Evolutionary conservation across 2,329 filamentous ascomycete genomes (phyloP), one percentile per base, ranked within the genome.

Genomic region (Stagonosporopsis cucurbitacearum): DNA sequence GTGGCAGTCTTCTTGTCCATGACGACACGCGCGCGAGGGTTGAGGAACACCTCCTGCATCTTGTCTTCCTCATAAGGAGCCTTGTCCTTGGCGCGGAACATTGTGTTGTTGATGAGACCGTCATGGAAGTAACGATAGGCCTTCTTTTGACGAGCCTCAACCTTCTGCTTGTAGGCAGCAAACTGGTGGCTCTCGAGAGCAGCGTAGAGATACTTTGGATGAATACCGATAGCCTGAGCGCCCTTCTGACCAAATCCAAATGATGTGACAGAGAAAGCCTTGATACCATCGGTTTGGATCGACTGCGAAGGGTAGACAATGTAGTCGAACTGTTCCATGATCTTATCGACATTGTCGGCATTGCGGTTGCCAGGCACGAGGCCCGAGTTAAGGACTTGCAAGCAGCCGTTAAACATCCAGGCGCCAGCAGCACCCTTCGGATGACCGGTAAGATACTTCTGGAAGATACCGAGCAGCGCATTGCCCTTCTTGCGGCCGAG

Each of bases 161-260:
- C 92, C 85, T 96, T 98, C 72, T 82, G 80, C 75, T 88, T 89
- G 84, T 99, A 99, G 54, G 86, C 81, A 57, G 86, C 80, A 78
- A 92, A 99, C 47, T 91, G 89, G 43, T 88, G 81, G 79, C 94
- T 86, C 72, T 98, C 94, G 47, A 99, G 89, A n/a, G 91, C 89
- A 44, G 95, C 95, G 69, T 89, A 99, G 54, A 99, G 86, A 78
- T 98, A 99, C 79, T 90, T 94, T 72, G 96, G 92, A 77, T 99
- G 95, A 48, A 99, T 89, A 82, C 94, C 95, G 71, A 99, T 96
- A 39, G 90, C 94, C 78, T 99, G 96, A 23, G 95, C 91, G 73
- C 95, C 95, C 86, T 99, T 99, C 79, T 99, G 95, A 67, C 95
- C 95, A 82, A 99, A 99, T 78, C 95, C 95, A 77, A 99, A 99